Base-by-base conservation (phyloP, 257 asterid species). In the Nicotiana tomentosiformis region DNA sequence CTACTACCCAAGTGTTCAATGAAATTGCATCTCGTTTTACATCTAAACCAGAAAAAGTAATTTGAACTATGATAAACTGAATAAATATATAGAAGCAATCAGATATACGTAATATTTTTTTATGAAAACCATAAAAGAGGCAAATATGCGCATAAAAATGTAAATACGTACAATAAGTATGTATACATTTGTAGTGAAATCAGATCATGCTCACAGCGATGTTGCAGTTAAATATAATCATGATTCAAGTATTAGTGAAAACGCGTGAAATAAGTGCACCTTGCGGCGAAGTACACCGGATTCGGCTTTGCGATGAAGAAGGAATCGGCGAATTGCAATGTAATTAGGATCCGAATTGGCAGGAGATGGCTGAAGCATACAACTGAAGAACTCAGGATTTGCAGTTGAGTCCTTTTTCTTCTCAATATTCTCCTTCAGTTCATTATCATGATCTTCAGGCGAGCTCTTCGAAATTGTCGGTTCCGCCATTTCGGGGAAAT, bases 311-410 rank as follows among this genome's bases (percentile, higher is more conserved):
- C 97, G 97, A 72, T 78, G 70, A 68, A 96, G 98, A 76, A 96
- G 93, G 76, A 96, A 91, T 81, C 99, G 98, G 86, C 99, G 98
- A 78, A 96, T 89, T 77, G 98, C 98, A 65, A 94, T 87, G 90
- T 94, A 94, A 85, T 89, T 91, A 15, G 94, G 95, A 90, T 93
- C 97, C 78, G 99, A 94, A 81, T 89, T 90, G 32, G 93, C 57
- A 33, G 90, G 92, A 82, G 90, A 86, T 84, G 97, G 96, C 91
- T 96, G 99, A 88, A 96, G 98, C 93, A 94, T 86, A 86, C 98
- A 96, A 85, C 98, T 87, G 87, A 90, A 92, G 84, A 90, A 90
- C 16, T 91, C 97, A 26, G 94, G 98, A 94, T 96, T 97, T 77
- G 84, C 84, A 57, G 83, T 81, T 46, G 55, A 69, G 82, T 82